Evolutionary conservation across 1,139 yeast species (phyloP).

Genomic region (Diutina siamensis): DNA sequence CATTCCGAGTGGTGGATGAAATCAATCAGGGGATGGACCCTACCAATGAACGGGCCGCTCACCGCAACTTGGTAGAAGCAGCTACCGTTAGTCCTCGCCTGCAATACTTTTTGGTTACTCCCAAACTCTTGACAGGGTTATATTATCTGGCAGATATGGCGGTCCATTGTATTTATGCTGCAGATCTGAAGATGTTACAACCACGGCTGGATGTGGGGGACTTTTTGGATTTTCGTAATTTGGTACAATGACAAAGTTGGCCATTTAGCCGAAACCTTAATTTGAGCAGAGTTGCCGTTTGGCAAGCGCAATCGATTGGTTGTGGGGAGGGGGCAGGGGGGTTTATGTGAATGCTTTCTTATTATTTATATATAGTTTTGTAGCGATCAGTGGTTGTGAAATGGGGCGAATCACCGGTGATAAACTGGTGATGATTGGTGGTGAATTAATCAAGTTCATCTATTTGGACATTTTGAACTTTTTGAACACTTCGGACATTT

Average conservation of each 20-base stretch:
- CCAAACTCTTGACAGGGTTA: slow-evolving; percentile 72
- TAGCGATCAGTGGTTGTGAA: no score
- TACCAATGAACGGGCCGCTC: slow-evolving; percentile 79
- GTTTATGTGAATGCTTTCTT: no score
- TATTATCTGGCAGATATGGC: slow-evolving; percentile 76
- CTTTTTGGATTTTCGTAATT: slow-evolving; percentile 18
- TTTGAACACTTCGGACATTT: no score
- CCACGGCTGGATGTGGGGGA: slow-evolving; percentile 10
- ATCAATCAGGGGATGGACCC: slow-evolving; percentile 99
- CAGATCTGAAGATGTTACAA: neutral
- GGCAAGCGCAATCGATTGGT: no score
- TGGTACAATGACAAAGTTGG: neutral
- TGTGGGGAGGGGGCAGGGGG: no score
- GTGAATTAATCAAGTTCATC: no score
- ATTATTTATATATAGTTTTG: no score
- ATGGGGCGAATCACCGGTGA: no score
- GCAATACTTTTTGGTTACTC: slow-evolving; percentile 88
- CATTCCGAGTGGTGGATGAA: slow-evolving; percentile 93
- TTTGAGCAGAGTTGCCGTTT: no score
- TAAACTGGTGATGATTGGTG: no score
- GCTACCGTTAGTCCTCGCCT: slow-evolving; percentile 56
- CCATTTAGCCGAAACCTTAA: no score
- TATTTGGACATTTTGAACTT: no score
- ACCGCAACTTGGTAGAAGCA: slow-evolving; percentile 72
- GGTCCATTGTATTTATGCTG: slow-evolving; percentile 70